phyloP scores from a whole-genome alignment of 108 stramenopile genomes.

The Chaetoceros muelleri region DNA sequence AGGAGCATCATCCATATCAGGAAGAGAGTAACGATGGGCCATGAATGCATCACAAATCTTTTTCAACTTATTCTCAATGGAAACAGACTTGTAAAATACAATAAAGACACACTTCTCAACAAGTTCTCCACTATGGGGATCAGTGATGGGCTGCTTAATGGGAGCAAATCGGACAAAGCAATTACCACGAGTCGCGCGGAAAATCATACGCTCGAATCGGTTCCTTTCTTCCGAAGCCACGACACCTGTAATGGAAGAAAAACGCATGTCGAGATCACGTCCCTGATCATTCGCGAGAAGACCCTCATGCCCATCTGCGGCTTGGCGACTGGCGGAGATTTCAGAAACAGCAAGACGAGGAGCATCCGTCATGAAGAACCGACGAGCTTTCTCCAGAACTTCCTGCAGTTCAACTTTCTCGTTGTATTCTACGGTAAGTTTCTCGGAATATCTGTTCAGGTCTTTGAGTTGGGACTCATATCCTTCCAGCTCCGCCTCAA shows the following conservation, averaged over 20 bases:
- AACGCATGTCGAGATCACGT: conserved; percentile 88
- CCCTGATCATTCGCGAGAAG: conserved; percentile 45
- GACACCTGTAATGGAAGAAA: conserved; percentile 92
- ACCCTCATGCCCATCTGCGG: conserved; percentile 23
- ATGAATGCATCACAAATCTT: conserved; percentile 95
- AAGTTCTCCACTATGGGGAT: conserved; percentile 66
- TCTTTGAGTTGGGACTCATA: conserved; percentile 89
- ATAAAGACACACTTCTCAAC: conserved; percentile 93
- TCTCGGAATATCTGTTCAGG: conserved; percentile 87
- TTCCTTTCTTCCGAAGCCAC: conserved; percentile 79
- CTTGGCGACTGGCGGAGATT: conserved; percentile 17
- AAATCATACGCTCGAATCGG: conserved; percentile 96
- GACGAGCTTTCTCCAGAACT: conserved; percentile 88
- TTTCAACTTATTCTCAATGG: conserved; percentile 92
- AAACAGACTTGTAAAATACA: conserved; percentile 90
- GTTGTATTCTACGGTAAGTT: conserved; percentile 94
- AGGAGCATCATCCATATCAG: conserved; percentile 86
- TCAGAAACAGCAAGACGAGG: conserved; percentile 75
- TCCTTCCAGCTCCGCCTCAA: conserved; percentile 86
- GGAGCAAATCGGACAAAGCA: conserved; percentile 94
- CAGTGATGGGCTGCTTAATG: conserved; percentile 85
- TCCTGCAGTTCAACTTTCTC: conserved; percentile 95
- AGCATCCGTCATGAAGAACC: conserved; percentile 85
- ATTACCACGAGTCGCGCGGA: conserved; percentile 92
- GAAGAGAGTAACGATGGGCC: conserved; percentile 90